These are phyloP conservation scores for Friedmanniomyces simplex DNA, from an alignment of 495 filamentous ascomycete genomes.

Conservation along the genomic window DNA sequence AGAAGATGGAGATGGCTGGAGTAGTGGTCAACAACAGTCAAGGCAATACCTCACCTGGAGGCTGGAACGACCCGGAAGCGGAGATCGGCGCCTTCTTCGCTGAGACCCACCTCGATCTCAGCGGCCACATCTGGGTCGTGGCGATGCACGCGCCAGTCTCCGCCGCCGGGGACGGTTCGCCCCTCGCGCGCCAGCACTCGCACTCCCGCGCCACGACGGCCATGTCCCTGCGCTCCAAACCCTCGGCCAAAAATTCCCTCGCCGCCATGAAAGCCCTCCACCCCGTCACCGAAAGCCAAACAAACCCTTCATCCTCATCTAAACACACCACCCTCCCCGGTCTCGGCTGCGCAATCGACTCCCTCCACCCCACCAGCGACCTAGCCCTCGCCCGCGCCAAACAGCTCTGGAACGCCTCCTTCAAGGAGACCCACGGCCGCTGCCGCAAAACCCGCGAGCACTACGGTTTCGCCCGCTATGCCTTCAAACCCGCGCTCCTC, in stretches of 20 bases:
- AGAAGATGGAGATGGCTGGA: conserved; percentile 2
- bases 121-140: conserved; percentile 10
- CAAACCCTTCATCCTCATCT: not conserved
- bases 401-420: not conserved
- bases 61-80: not conserved
- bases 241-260: not conserved
- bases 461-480: conserved; percentile 4
- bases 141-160: conserved; percentile 3
- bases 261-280: not conserved
- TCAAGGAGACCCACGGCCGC: not conserved
- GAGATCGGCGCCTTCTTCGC: not conserved
- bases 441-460: conserved; percentile 4
- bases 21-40: not conserved
- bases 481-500: conserved; percentile 1
- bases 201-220: not conserved
- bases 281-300: not conserved
- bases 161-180: not conserved
- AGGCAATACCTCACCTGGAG: not conserved
- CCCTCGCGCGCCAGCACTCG: not conserved
- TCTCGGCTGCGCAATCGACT: not conserved
- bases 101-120: not conserved
- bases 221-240: not conserved
- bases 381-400: not conserved
- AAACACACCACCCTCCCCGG: not conserved
- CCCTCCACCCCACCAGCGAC: not conserved